Evolutionary conservation across 371 early-diverging fungal genomes (phyloP).

Genomic region (Rhizopus microsporus): DNA sequence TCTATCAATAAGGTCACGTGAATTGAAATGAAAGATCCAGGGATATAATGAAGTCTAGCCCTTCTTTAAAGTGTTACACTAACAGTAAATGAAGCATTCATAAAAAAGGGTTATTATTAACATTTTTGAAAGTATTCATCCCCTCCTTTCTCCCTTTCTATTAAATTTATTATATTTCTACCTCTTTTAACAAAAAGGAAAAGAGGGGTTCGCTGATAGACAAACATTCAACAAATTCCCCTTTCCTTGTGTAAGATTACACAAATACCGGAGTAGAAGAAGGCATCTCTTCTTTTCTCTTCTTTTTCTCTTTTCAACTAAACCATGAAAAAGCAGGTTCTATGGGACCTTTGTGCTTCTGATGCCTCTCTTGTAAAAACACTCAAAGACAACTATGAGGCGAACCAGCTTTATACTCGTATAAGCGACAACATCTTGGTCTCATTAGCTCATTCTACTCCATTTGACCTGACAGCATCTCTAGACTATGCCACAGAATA

Average conservation of each 20-base stretch:
- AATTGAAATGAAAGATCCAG: too few species aligned
- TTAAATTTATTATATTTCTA: too few species aligned
- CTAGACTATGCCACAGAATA: constrained; percentile 70
- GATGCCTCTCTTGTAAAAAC: not conserved
- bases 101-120: too few species aligned
- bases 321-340: not conserved
- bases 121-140: too few species aligned
- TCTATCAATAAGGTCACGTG: too few species aligned
- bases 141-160: too few species aligned
- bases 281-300: not conserved
- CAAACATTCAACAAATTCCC: too few species aligned
- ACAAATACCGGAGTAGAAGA: not conserved
- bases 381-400: constrained; percentile 34
- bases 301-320: not conserved
- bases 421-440: constrained; percentile 59
- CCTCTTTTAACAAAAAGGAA: too few species aligned
- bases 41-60: too few species aligned
- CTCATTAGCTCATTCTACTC: constrained; percentile 31
- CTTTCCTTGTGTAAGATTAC: not conserved
- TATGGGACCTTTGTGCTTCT: not conserved
- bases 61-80: too few species aligned
- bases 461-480: constrained; percentile 37
- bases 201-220: too few species aligned
- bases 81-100: too few species aligned
- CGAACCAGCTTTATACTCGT: constrained; percentile 59